Evolutionary conservation across 805 yeast genomes (phyloP), one percentile per base, ranked within the genome.

Genomic region (Schwanniomyces vanrijiae): DNA sequence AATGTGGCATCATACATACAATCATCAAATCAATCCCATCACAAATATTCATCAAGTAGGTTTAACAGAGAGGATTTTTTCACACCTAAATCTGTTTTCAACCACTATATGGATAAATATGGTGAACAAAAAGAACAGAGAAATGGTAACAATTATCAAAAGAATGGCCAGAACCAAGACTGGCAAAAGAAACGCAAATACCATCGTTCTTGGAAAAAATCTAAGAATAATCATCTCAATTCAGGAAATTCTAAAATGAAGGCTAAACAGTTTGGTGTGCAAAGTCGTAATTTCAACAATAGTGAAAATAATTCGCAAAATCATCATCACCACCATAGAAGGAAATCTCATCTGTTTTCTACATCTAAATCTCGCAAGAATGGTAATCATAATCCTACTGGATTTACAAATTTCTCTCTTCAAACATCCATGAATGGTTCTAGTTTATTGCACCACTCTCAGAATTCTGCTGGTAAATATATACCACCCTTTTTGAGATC

Each of bases 21-120:
- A 43, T 51, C 61, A 20, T 49, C 60, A 31, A 48, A 50, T n/a
- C 42, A 49, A 26, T 39, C 37, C 25, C 54, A 48, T 16, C 49
- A 33, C 18, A 43, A 47, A 26, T 48, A 47, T 40, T 41, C 37
- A 26, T 48, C 50, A 33, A 54, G 51, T 41, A 66, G 62, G 42
- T 84, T 78, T 56, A 81, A 81, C 54, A 75, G 92, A 43, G 85
- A 83, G 55, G 92, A 87, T 59, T 84, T 77, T 55, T 87, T 86
- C 61, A 87, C 94, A 3, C 94, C 94, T 2, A 86, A 86, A 46
- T 81, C 90, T 21, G 85, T 83, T 5, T 79, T 82, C 56, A 81
- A 79, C 48, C 85, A 83, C 53, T 86, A 83, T 61, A 79, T 86
- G 86, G 89, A 82, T 52, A 82, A 83, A 52, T 73, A 71, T 50